A percentile compares a stretch with the other conserved stretches of the same genome.
Evolutionary conservation across 2,329 filamentous ascomycete species (phyloP).

Genomic region (Cladosporium sp.): DNA sequence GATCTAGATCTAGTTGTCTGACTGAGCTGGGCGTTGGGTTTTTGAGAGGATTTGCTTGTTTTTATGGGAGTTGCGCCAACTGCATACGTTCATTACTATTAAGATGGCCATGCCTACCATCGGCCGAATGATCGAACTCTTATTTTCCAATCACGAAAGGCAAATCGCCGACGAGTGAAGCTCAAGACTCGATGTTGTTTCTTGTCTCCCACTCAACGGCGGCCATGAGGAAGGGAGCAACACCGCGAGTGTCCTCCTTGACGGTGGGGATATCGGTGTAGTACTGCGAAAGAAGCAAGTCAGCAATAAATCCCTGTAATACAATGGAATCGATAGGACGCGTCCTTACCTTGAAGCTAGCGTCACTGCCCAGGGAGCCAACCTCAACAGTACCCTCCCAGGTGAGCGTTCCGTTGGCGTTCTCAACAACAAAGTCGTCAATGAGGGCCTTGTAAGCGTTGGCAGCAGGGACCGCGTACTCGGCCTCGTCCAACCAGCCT

Average conservation of each 20-base stretch:
- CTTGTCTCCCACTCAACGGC: slow-evolving; percentile 15
- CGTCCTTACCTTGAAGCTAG: slow-evolving; percentile 50
- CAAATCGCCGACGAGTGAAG: not conserved
- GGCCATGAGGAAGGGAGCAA: slow-evolving; percentile 44
- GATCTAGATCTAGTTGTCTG: too few relatives aligned
- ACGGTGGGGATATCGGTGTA: slow-evolving; percentile 39
- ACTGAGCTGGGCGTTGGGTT: too few relatives aligned
- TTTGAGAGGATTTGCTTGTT: too few relatives aligned
- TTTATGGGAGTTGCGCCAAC: not conserved
- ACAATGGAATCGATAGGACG: too few relatives aligned
- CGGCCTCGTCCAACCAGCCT: slow-evolving; percentile 34
- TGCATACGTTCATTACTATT: not conserved
- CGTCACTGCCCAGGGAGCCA: slow-evolving; percentile 52
- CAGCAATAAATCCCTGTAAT: too few relatives aligned
- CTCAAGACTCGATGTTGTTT: not conserved
- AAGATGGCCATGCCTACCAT: too few relatives aligned
- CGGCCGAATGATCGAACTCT: too few relatives aligned
- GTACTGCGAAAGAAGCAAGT: slow-evolving; percentile 31
- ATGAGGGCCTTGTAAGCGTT: slow-evolving; percentile 48
- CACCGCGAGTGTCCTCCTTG: slow-evolving; percentile 44
- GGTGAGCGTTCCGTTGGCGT: slow-evolving; percentile 50
- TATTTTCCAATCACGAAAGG: too few relatives aligned
- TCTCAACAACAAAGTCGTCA: slow-evolving; percentile 46
- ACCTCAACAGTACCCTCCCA: slow-evolving; percentile 56
- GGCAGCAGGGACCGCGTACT: slow-evolving; percentile 54